A percentile compares a stretch with the other conserved stretches of the same genome.
These are phyloP conservation scores for Galerina sulciceps DNA, from an alignment of 768 basidiomycete genomes.

Conservation along the genomic window DNA sequence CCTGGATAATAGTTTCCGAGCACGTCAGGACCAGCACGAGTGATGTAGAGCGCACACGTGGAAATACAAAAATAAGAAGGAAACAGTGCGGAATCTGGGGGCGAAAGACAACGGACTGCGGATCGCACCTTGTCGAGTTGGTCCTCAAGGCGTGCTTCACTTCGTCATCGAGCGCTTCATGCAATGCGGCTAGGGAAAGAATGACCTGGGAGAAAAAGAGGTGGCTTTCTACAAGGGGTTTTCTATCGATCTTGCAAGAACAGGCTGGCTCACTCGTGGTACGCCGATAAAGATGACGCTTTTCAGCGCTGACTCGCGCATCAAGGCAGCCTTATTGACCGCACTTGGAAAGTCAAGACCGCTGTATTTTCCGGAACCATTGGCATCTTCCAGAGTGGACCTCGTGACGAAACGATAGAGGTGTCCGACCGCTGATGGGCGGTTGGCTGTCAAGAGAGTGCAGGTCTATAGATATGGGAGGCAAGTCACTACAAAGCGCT, in stretches of 20 bases:
- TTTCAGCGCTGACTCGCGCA: constrained; percentile 90
- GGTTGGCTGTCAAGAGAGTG: constrained; percentile 81
- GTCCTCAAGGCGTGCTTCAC: constrained; percentile 75
- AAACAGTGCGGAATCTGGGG: constrained; percentile 10
- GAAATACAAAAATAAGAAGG: constrained; percentile 3
- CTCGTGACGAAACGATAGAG: constrained; percentile 81
- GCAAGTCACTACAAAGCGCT: constrained; percentile 12
- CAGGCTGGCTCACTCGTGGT: constrained; percentile 62
- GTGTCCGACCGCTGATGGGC: constrained; percentile 77
- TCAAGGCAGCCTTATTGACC: constrained; percentile 76
- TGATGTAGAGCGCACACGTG: background rate
- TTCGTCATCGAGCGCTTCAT: constrained; percentile 79
- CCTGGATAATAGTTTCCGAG: constrained; percentile 41
- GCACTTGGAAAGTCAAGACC: constrained; percentile 55
- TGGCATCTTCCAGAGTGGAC: constrained; percentile 37
- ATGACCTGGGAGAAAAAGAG: constrained; percentile 63
- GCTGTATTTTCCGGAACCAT: constrained; percentile 34
- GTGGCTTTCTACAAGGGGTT: background rate
- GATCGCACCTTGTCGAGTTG: constrained; percentile 61
- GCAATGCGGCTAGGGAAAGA: constrained; percentile 76
- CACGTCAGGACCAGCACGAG: constrained; percentile 18
- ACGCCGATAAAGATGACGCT: constrained; percentile 89
- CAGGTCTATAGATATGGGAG: constrained; percentile 67
- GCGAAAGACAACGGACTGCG: constrained; percentile 8
- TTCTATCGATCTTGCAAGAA: constrained; percentile 1